Conservation (phyloP, 2,329 filamentous ascomycete genomes). For the Trichoderma hamatum region DNA sequence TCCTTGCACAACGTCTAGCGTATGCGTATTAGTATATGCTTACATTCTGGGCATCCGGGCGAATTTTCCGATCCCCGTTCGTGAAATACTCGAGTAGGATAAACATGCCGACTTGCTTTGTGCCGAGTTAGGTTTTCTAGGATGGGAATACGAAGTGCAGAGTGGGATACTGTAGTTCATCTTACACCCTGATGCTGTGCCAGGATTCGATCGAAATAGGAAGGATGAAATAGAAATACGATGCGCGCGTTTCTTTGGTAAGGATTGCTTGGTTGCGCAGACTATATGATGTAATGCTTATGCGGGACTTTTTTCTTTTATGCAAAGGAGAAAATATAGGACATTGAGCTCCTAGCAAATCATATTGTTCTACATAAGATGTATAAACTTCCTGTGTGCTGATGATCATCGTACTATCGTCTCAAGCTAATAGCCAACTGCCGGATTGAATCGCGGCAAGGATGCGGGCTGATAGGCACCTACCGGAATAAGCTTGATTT, state of each 20-base stretch:
- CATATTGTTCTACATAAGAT: background rate
- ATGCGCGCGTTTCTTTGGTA: background rate
- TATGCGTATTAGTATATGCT: background rate
- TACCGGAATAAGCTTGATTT: slow-evolving; percentile 21
- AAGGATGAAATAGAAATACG: background rate
- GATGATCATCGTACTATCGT: slow-evolving; percentile 1
- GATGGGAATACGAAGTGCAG: background rate
- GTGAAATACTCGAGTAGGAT: background rate
- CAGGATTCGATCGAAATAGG: background rate
- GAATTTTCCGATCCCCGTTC: background rate
- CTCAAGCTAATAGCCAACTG: background rate
- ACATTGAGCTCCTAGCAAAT: background rate
- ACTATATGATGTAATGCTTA: background rate
- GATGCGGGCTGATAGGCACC: background rate
- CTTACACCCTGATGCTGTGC: background rate
- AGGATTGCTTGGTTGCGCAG: background rate
- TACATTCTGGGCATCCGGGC: background rate
- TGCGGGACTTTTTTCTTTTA: background rate
- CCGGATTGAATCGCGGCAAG: background rate
- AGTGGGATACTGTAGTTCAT: background rate
- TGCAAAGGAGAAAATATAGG: background rate
- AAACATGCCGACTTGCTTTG: background rate
- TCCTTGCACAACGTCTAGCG: background rate
- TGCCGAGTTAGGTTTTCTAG: background rate
- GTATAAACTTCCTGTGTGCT: background rate